Percentiles rank a stretch among this genome's conserved stretches.
phyloP scores from a whole-genome alignment of 306 rosid genomes.

The Herpetospermum pedunculosum region DNA sequence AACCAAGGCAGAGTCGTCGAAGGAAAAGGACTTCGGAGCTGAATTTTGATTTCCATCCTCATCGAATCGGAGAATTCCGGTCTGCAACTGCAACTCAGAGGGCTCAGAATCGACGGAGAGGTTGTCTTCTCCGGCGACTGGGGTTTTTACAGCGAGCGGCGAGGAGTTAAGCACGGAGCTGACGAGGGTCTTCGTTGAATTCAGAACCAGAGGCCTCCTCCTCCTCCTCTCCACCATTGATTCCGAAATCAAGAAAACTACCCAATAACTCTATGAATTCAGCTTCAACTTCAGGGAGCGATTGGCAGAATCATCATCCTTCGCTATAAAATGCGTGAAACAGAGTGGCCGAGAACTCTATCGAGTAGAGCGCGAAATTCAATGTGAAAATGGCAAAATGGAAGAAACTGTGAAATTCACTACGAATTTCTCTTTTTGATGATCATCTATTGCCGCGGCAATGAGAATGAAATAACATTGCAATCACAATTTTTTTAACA shows the following conservation, averaged over 20 bases:
- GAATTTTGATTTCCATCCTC: slow-evolving; percentile 7
- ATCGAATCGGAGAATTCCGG: slow-evolving; percentile 52
- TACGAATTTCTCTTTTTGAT: background rate
- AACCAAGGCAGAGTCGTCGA: slow-evolving; percentile 55
- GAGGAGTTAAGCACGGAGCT: slow-evolving; percentile 34
- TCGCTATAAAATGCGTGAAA: background rate
- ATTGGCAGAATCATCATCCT: background rate
- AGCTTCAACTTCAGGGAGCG: background rate
- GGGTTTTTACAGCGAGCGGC: slow-evolving; percentile 2
- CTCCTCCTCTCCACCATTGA: slow-evolving; percentile 73
- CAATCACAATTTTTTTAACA: too few species aligned
- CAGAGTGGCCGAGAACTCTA: background rate
- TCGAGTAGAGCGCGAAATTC: background rate
- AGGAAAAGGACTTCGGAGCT: slow-evolving; percentile 25
- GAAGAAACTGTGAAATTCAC: background rate
- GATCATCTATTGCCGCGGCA: background rate
- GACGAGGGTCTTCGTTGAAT: slow-evolving; percentile 48
- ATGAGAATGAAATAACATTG: too few species aligned
- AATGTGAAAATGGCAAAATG: background rate
- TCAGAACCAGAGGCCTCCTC: slow-evolving; percentile 66
- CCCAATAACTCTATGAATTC: background rate
- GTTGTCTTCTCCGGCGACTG: slow-evolving; percentile 7
- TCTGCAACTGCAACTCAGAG: slow-evolving; percentile 23
- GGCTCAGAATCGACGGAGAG: slow-evolving; percentile 6
- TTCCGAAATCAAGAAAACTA: background rate